phyloP scores from a whole-genome alignment of 192 early-diverging fungal genomes.

The Neocallimastix lanati region DNA sequence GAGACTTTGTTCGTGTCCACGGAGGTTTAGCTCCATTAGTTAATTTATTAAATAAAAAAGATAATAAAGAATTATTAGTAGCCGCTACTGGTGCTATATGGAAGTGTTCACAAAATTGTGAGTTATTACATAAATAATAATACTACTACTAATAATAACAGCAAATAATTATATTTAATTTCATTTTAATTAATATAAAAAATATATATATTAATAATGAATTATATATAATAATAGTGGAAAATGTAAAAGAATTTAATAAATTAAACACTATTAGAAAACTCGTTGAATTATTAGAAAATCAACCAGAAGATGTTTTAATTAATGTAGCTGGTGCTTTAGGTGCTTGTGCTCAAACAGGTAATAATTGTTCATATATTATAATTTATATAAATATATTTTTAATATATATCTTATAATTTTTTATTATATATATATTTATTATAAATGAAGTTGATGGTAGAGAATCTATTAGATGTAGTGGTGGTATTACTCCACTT shows the following conservation, averaged over 20 bases:
- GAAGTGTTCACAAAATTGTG: slow-evolving; percentile 45
- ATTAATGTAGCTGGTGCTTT: slow-evolving; percentile 46
- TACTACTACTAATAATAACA: too few species aligned
- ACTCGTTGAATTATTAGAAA: slow-evolving; percentile 42
- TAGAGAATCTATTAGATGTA: slow-evolving; percentile 28
- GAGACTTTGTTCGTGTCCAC: slow-evolving; percentile 28
- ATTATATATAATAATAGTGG: too few species aligned
- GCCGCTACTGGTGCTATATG: slow-evolving; percentile 49
- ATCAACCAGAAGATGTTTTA: slow-evolving; percentile 46
- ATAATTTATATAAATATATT: too few species aligned
- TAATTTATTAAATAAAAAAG: slow-evolving; percentile 30
- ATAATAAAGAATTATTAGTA: slow-evolving; percentile 39
- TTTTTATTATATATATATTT: too few species aligned
- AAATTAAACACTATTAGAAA: slow-evolving; percentile 47
- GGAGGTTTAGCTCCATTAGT: slow-evolving; percentile 30
- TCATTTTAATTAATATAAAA: too few species aligned
- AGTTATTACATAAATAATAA: background rate
- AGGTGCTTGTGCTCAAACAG: slow-evolving; percentile 38
- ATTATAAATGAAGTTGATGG: slow-evolving; percentile 20
- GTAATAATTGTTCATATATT: slow-evolving; percentile 8
- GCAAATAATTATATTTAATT: too few species aligned
- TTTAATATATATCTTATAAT: too few species aligned
- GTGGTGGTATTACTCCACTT: slow-evolving; percentile 37
- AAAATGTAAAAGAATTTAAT: slow-evolving; percentile 41
- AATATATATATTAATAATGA: too few species aligned